Base-by-base conservation (phyloP, 2,329 filamentous ascomycete genomes). In the Talaromyces piceae region DNA sequence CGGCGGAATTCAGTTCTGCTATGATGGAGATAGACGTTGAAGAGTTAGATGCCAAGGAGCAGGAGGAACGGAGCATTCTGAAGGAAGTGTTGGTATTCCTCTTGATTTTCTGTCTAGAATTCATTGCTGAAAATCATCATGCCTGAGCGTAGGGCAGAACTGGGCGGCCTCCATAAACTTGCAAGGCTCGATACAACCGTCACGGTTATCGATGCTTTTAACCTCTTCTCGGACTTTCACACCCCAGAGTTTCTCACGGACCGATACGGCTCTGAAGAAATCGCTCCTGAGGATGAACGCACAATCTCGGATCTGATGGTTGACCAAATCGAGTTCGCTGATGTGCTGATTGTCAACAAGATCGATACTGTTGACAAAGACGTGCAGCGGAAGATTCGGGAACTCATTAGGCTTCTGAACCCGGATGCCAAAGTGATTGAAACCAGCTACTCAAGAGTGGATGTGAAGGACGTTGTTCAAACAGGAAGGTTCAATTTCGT, bases 301-400 rank as follows among this genome's bases (percentile, higher is more conserved):
- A 88, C 83, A 0, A 84, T 89, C 2, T 87, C 84, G 0, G 84
- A 88, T 57, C 74, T 89, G 0, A 86, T 88, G 77, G 83, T 87
- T 0, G 85, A 88, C 58, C 85, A 88, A 60, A 86, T 88, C 53
- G 86, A 89, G 65, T 89, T 89, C 58, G 84, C 85, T 0, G 84
- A 88, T 57, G 83, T 88, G 5, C 76, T 88, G 12, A 75, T 88
- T 3, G 68, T 88, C 18, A 88, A 88, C 68, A 88, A 88, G 65
- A 72, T 79, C 5, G 83, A 87, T 54, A 78, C 81, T 54, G 80
- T 86, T 12, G 65, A 73, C 37, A 63, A 67, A 4, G 67, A 61
- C 18, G 75, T 71, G 1, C 70, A 75, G 16, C 59, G 66, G 4
- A 70, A 77, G 3, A 74, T 86, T 49, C 63, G 72, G 2, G 70